Evolutionary conservation across 2,329 filamentous ascomycete species (phyloP), one percentile per base, ranked within the genome.

Genomic region (Chaetomium sp.): DNA sequence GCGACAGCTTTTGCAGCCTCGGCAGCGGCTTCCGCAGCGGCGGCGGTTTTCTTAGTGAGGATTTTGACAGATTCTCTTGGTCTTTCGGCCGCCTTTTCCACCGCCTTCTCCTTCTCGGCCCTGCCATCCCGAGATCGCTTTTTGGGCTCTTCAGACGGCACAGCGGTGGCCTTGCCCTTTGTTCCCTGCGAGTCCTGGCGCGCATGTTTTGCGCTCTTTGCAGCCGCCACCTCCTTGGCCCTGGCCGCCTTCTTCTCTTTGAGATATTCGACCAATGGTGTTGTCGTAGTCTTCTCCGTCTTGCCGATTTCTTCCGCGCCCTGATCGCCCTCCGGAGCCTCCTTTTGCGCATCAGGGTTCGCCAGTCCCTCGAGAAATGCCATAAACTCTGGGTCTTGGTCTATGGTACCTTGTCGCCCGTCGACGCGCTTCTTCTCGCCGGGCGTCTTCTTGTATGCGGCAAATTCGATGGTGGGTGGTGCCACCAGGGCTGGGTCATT

Each of bases 321-420:
- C 13, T 85, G 72, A 13, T 82, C 79, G 6, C 76, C 75, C 19
- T 83, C 80, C 12, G 75, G 71, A n/a, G 85, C 81, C 59, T 86
- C 82, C 59, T 82, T 85, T 5, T 79, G 72, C 1, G 79, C 78
- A 9, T 77, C 76, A 1, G 85, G 85, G 70, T 96, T 92, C 1
- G 93, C 96, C 55, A 98, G 83, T 61, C 86, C 90, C 75, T 96
- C 91, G 8, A 99, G 83, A 75, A 98, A 99, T 29, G 89, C 87
- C 81, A 97, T 96, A 72, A 97, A 99, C 71, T 98, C 95, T 0
- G 92, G 88, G 73, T 99, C 95, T 75, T 97, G 93, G 72, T 99
- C 95, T 70, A 99, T 98, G 3, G 93, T 97, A 60, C 94, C 95
- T 75, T 97, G 92, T 16, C 93, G 88, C 60, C 88, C 87, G 80